Base-by-base conservation (phyloP, 2,329 filamentous ascomycete species). In the Achaetomium macrosporum region DNA sequence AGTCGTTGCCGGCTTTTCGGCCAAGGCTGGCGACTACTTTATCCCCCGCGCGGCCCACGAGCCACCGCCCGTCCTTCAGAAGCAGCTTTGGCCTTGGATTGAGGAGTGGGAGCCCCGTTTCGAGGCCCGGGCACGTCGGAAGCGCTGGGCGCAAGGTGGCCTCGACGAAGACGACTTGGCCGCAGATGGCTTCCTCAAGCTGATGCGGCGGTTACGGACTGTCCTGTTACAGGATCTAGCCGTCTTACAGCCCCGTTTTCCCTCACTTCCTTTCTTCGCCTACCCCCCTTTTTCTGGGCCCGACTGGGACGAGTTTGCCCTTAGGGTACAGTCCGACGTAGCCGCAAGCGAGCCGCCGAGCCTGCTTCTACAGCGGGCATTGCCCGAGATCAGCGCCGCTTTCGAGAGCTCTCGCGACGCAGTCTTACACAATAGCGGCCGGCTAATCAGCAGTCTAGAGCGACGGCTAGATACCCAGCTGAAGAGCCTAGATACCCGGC, bases 91-190 rank as follows among this genome's bases (percentile, higher is more conserved):
- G 46, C 37, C 37, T 1, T 49, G 37, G 46, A 25, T 49, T 29
- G 46, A 49, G 25, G 46, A 49, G 46, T 49, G 46, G 46, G 46
- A 49, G 46, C 25, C 46, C 35, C 46, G 46, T 29, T 49, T 49
- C 16, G 37, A 49, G 46, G 46, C 46, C 3, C 46, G 46, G 10
- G 15, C 17, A 9, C 37, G 46, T 11, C 25, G 37, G 9, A 9
- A 17, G n/a, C 37, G 25, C 12, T 49, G 46, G 46, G 37, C 46
- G 17, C 46, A 49, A 16, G 46, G 46, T 17, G 46, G 46, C 37
- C 46, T 42, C 20, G 46, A 49, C 46, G 44, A 17, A 12, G 44
- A 16, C 44, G 25, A 66, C 40, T 19, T 42, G 2, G 40, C 40
- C 19, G 40, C 5, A 17, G 40, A 42, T 11, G 40, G 40, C 40